Conservation (phyloP, 1,284 basidiomycete species). For the Meripilus lineatus region DNA sequence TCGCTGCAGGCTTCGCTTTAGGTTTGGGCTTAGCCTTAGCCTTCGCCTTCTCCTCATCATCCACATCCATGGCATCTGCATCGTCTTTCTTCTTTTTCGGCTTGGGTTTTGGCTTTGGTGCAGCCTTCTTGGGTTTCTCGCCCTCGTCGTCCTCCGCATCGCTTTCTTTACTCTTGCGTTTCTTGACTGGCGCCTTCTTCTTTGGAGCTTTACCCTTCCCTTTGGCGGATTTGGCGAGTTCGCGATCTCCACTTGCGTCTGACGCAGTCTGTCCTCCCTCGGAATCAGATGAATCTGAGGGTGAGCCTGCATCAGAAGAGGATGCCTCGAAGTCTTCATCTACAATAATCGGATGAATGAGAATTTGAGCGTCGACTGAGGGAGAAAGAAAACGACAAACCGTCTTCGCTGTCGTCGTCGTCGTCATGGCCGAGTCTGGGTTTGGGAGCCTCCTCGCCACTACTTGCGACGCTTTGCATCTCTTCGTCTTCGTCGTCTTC, state of each 20-base stretch:
- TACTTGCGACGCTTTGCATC: slow-evolving; percentile 74
- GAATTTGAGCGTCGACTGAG: neutral
- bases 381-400: slow-evolving; percentile 30
- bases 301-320: slow-evolving; percentile 80
- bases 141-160: slow-evolving; percentile 32
- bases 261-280: slow-evolving; percentile 78
- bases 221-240: slow-evolving; percentile 47
- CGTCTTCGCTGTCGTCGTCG: slow-evolving; percentile 82
- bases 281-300: slow-evolving; percentile 66
- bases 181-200: slow-evolving; percentile 38
- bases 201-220: slow-evolving; percentile 32
- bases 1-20: slow-evolving; percentile 35
- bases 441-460: slow-evolving; percentile 60
- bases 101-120: slow-evolving; percentile 33
- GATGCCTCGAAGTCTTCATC: slow-evolving; percentile 91
- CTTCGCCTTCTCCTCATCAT: slow-evolving; percentile 35
- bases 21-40: slow-evolving; percentile 41
- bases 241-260: slow-evolving; percentile 71
- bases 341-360: slow-evolving; percentile 11
- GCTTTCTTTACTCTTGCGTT: slow-evolving; percentile 31
- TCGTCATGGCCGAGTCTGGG: slow-evolving; percentile 52
- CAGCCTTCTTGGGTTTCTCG: slow-evolving; percentile 31
- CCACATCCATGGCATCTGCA: slow-evolving; percentile 29
- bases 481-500: slow-evolving; percentile 83
- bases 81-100: slow-evolving; percentile 37